Base-by-base conservation (phyloP, 2,329 filamentous ascomycete species). In the Scytalidium sp. region DNA sequence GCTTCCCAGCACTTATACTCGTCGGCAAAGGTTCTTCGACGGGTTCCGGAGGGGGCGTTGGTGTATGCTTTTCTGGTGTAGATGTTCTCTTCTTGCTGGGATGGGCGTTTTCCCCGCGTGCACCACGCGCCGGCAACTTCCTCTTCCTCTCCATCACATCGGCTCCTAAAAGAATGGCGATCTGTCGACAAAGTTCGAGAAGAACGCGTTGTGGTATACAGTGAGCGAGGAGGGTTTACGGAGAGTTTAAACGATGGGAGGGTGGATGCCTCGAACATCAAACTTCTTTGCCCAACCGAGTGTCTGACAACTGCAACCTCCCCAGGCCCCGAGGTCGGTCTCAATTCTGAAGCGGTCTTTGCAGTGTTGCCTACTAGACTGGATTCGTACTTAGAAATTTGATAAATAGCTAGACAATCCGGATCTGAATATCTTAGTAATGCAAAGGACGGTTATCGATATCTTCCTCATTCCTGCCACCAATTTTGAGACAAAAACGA, bases 111-210 rank as follows among this genome's bases (percentile, higher is more conserved):
- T 86, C 83, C 50, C 75, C 73, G 57, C 83, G 76, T 56, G 83
- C 80, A 41, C 80, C 79, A 63, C 83, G 77, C 40, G 83, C 75
- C 19, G 83, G 82, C 53, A 85, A 69, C 70, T 84, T 86, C 64
- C 83, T 81, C 71, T 85, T 85, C 65, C 73, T 78, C 70, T 86
- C 83, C 81, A 85, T 85, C 50, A 44, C 43, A 49, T n/a, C 51
- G 25, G 45, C 41, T 49, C 27, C 50, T 45, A 41, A 23, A 15
- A 41, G 23, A 42, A 36, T 27, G 46, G 43, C 43, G 52, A 23
- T 49, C 43, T 36, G 46, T 43, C 39, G 53, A 44, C 45, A 47
- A 52, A 54, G 50, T 50, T 19, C 42, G 51, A 52, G 64, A 56
- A 61, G 57, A 58, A 59, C 54, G 53, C 51, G 49, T 44, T 47